Evolutionary conservation across 768 basidiomycete genomes (phyloP), one percentile per base, ranked within the genome.

Genomic region (Nidularia pulvinata): DNA sequence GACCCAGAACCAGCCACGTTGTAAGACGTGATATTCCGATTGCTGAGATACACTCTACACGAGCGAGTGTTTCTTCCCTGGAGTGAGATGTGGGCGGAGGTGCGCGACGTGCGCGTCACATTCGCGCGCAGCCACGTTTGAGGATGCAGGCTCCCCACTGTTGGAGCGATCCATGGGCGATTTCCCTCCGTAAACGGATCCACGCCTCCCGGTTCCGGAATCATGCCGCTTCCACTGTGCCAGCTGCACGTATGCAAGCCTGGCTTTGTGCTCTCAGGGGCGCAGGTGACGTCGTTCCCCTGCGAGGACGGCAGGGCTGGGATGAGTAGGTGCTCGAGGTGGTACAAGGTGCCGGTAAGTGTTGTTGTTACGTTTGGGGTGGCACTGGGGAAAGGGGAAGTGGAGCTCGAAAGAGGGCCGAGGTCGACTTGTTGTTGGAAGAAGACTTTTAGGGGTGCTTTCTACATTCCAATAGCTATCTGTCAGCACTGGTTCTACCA

Each of bases 371-470:
- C 70, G 10, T 65, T 69, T n/a, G 67, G 62, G 5, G 60, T 56
- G 32, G 55, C 49, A 10, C 55, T 56, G n/a, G 63, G 58, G 2
- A 61, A 61, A 6, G 67, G 53, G 7, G 60, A 53, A 42, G 65
- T 56, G 13, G 58, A 49, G 34, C 62, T 64, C 25, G 60, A 53
- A 33, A 70, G 59, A 22, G 55, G 52, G 10, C 67, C 65, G 9
- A 90, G 66, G 47, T 78, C 70, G 5, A 90, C 70, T 1, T 63
- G 72, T 62, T 92, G 91, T 48, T 77, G 76, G 75, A 91, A 93
- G 67, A 76, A 89, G 1, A 91, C 68, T 57, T 89, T 91, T 60
- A 91, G 69, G 0, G 89, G 89, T 4, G 79, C 65, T 16, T 78
- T n/a, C n/a, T n/a, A n/a, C n/a, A n/a, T n/a, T n/a, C n/a, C n/a